phyloP scores from a whole-genome alignment of 768 basidiomycete genomes.

The Pleurotus tuber-regium region DNA sequence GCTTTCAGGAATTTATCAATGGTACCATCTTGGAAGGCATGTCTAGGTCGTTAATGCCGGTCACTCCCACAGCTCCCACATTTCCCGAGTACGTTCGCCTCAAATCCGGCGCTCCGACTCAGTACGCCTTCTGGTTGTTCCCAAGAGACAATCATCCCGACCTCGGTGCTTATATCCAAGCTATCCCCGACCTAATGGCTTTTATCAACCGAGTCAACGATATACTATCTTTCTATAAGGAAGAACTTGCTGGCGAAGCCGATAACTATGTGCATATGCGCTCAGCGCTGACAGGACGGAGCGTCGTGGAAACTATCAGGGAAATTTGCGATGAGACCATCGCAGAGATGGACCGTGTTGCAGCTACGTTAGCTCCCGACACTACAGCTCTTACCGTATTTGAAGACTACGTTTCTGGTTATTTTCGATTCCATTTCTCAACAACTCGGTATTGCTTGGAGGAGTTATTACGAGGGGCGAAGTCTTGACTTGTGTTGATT shows the following conservation, averaged over 20 bases:
- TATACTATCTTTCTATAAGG: conserved; percentile 6
- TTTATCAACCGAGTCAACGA: conserved; percentile 4
- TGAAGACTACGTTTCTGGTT: not conserved
- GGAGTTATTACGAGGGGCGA: no score
- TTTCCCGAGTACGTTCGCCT: conserved; percentile 5
- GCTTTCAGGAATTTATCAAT: not conserved
- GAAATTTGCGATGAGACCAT: conserved; percentile 4
- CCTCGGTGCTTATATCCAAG: not conserved
- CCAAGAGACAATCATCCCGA: not conserved
- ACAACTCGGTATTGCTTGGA: conserved; percentile 2
- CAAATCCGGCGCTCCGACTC: not conserved
- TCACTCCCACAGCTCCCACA: not conserved
- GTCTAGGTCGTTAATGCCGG: not conserved
- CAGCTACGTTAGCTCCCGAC: not conserved
- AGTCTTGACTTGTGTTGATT: no score
- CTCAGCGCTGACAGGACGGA: not conserved
- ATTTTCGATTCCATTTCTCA: conserved; percentile 1
- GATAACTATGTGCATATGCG: conserved; percentile 2
- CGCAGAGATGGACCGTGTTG: not conserved
- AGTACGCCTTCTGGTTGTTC: conserved; percentile 3
- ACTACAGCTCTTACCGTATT: not conserved
- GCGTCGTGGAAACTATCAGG: not conserved
- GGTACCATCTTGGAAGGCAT: not conserved
- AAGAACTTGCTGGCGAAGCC: conserved; percentile 4
- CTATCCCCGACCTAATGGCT: not conserved